Evolutionary conservation across 2,329 filamentous ascomycete genomes (phyloP).

Genomic region (Aspergillus neotritici): DNA sequence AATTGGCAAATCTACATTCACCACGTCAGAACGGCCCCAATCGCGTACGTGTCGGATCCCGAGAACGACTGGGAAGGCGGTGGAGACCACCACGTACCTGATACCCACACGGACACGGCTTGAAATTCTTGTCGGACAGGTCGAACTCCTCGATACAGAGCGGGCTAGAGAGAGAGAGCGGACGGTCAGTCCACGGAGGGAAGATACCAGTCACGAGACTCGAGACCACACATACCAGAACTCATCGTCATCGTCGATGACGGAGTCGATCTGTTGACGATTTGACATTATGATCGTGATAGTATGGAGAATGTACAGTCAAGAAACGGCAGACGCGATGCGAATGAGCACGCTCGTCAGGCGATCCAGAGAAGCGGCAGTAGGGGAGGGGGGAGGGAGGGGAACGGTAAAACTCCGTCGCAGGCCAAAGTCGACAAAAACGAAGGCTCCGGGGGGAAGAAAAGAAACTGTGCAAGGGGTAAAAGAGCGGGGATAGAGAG

Average conservation of each 20-base stretch:
- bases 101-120: constrained; percentile 94
- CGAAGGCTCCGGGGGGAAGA: constrained; percentile 9
- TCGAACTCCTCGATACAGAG: constrained; percentile 99
- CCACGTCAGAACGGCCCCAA: constrained; percentile 4
- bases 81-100: constrained; percentile 59
- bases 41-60: constrained; percentile 10
- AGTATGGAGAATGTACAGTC: constrained; percentile 17
- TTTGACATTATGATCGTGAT: constrained; percentile 37
- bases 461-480: constrained; percentile 13
- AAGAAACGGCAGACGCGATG: constrained; percentile 19
- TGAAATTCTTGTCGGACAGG: constrained; percentile 93
- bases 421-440: constrained; percentile 8
- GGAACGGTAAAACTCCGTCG: constrained; percentile 9
- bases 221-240: constrained; percentile 35
- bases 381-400: constrained; percentile 11
- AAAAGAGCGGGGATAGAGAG: constrained; percentile 17
- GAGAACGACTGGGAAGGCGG: not conserved
- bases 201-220: not conserved
- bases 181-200: constrained; percentile 18
- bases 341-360: constrained; percentile 20
- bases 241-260: constrained; percentile 48
- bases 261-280: constrained; percentile 43
- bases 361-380: not conserved
- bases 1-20: constrained; percentile 85
- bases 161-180: constrained; percentile 59